Base-by-base conservation (phyloP, 2,329 filamentous ascomycete species). In the Botrytis cinerea region DNA sequence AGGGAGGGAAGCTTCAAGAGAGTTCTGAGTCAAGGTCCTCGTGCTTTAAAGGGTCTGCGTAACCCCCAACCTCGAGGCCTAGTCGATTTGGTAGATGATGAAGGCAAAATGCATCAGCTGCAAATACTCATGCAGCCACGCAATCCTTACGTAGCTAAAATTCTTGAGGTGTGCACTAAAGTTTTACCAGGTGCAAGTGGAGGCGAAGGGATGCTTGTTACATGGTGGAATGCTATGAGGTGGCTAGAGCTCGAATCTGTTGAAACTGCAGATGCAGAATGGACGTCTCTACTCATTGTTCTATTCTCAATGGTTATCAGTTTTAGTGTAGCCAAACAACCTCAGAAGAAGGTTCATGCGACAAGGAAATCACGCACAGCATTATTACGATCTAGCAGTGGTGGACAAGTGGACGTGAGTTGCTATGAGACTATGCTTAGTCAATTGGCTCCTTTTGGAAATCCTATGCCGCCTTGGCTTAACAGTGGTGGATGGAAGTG, bases 221-320 rank as follows among this genome's bases (percentile, higher is more conserved):
- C 87, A 2, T 95, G 92, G 91, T 92, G 92, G 87, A 90, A 93
- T 79, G 86, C 89, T 32, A 87, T 92, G 82, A 88, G 89, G 75
- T 95, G 92, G 92, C 84, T 93, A 59, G 83, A 84, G 45, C 79
- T 82, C 18, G 85, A 86, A 73, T 83, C 85, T 6, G 82, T 86
- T 6, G 79, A 83, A 12, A 80, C 85, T 22, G 81, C 82, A 5
- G 86, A 91, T 75, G 73, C 83, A 1, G 93, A 95, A 81, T 95
- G 92, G 92, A 91, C 91, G 6, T 88, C 90, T 2, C 80, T 92
- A 64, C 85, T 89, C 4, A 85, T 92, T 16, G 84, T 91, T 16
- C 81, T 95, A 4, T 86, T 93, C 63, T 84, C 88, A 5, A 85
- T 92, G 73, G 91, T 89, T 70, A 82, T 93, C 25, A 87, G 86